A percentile compares a stretch with the other conserved stretches of the same genome.
Evolutionary conservation across 1,139 yeast species (phyloP).

Genomic region (Pichia sp.): DNA sequence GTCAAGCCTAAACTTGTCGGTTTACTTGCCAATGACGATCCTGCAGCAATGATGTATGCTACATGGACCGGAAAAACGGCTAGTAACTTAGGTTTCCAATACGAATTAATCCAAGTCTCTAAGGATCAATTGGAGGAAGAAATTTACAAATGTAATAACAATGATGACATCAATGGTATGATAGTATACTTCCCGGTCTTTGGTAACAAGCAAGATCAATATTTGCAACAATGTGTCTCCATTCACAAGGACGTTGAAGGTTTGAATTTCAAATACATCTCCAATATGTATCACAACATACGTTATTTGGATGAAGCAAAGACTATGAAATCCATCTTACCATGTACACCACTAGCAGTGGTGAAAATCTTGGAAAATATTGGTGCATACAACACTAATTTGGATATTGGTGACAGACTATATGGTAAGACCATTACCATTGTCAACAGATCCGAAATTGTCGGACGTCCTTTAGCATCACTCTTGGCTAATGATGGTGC

Average conservation of each 20-base stretch:
- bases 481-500: conserved; percentile 96
- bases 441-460: conserved; percentile 91
- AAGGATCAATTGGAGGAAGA: conserved; percentile 83
- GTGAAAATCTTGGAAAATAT: conserved; percentile 88
- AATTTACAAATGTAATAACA: conserved; percentile 74
- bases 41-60: conserved; percentile 94
- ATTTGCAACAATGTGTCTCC: conserved; percentile 83
- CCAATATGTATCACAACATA: conserved; percentile 88
- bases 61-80: conserved; percentile 94
- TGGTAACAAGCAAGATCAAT: conserved; percentile 92
- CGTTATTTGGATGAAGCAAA: conserved; percentile 65
- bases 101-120: conserved; percentile 61
- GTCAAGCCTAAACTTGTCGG: conserved; percentile 76
- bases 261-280: conserved; percentile 80
- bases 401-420: conserved; percentile 84
- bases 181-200: conserved; percentile 99
- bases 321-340: conserved; percentile 74
- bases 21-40: conserved; percentile 83
- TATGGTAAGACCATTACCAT: conserved; percentile 89
- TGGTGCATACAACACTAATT: conserved; percentile 74
- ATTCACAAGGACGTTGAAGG: conserved; percentile 95
- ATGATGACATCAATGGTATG: conserved; percentile 75
- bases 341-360: conserved; percentile 93
- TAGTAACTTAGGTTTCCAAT: conserved; percentile 74
- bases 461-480: conserved; percentile 96